These are phyloP conservation scores for Fonsecaea monophora DNA, from an alignment of 2,329 filamentous ascomycete genomes.

Conservation along the genomic window DNA sequence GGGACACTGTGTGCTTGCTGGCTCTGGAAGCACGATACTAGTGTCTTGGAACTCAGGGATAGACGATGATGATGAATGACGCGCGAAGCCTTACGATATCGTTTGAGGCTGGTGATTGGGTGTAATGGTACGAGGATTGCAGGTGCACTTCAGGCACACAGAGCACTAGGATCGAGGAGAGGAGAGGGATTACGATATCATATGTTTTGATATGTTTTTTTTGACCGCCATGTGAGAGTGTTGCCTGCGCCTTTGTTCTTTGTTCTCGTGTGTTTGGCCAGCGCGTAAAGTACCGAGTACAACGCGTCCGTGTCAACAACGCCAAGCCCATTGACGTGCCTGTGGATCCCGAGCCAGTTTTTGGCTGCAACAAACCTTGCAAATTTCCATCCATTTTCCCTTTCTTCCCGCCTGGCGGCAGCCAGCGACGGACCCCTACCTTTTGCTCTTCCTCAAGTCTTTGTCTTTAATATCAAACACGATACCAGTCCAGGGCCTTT, in stretches of 20 bases:
- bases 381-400: conserved; percentile 18
- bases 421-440: conserved; percentile 34
- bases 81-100: neutral
- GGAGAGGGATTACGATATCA: neutral
- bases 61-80: neutral
- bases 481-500: neutral
- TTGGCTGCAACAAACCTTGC: conserved; percentile 11
- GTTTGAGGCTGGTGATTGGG: neutral
- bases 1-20: neutral
- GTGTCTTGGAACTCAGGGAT: neutral
- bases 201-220: too few species aligned
- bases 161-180: neutral
- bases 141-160: neutral
- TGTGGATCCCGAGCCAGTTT: conserved; percentile 6
- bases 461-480: neutral
- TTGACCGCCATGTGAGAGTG: neutral
- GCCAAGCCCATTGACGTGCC: conserved; percentile 12
- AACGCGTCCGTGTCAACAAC: conserved; percentile 10
- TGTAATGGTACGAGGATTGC: neutral
- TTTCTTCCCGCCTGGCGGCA: conserved; percentile 40
- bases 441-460: conserved; percentile 8
- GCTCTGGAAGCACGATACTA: neutral
- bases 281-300: neutral
- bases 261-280: neutral
- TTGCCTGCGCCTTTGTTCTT: neutral